phyloP scores from a whole-genome alignment of 164 flowering plant species.

The Stephania yunnanensis region DNA sequence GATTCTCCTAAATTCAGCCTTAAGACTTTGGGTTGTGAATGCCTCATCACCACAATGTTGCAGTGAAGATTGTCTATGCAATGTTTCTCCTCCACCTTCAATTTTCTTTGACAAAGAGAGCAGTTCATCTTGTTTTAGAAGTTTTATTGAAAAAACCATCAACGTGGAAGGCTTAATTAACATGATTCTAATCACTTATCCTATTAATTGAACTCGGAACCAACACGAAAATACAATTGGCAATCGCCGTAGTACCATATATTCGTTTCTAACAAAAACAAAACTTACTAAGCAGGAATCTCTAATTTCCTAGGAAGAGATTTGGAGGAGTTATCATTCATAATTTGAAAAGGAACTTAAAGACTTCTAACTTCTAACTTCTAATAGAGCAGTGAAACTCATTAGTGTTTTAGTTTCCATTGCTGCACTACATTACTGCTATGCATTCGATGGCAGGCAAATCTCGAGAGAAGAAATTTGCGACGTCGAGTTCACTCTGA shows the following conservation, averaged over 20 bases:
- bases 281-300: not conserved
- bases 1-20: constrained; percentile 59
- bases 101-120: constrained; percentile 41
- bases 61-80: constrained; percentile 84
- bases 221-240: not conserved
- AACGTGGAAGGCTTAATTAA: not conserved
- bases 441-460: not conserved
- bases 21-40: constrained; percentile 70
- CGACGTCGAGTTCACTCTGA: not conserved
- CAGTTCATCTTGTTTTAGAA: not conserved
- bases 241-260: not conserved
- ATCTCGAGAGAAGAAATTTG: not conserved
- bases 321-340: not conserved
- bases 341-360: not conserved
- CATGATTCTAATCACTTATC: too few relatives aligned
- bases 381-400: not conserved
- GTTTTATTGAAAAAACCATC: not conserved
- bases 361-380: too few relatives aligned
- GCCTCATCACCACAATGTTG: constrained; percentile 80
- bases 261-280: not conserved
- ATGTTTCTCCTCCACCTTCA: constrained; percentile 65
- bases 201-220: not conserved
- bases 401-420: not conserved
- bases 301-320: not conserved
- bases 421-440: not conserved